Percentiles rank a stretch among this genome's conserved stretches.
These are phyloP conservation scores for Cetradonia linearis DNA, from an alignment of 495 filamentous ascomycete genomes.

Conservation along the genomic window DNA sequence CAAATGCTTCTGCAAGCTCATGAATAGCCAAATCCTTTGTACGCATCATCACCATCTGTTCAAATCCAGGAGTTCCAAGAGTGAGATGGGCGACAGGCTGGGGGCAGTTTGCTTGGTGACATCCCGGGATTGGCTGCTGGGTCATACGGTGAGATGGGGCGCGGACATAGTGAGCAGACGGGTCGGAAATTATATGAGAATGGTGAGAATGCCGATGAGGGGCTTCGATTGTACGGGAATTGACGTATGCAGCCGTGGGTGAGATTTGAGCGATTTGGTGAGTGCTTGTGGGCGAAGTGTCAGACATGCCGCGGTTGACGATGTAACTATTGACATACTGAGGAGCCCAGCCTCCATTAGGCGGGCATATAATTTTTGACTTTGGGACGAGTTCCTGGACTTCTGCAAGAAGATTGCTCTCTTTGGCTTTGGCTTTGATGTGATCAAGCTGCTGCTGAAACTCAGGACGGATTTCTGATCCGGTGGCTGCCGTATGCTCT, in stretches of 20 bases:
- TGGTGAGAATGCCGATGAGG: background rate
- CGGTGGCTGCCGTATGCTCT: background rate
- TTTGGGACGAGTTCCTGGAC: background rate
- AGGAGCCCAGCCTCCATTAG: background rate
- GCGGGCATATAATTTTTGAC: background rate
- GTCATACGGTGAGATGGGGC: background rate
- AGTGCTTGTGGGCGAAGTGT: background rate
- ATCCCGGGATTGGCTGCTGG: background rate
- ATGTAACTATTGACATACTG: background rate
- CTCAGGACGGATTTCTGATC: background rate
- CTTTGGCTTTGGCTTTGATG: conserved; percentile 3
- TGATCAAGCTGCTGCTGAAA: background rate
- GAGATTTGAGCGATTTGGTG: background rate
- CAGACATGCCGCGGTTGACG: background rate
- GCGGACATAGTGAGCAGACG: background rate
- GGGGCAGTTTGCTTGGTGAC: background rate
- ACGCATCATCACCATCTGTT: background rate
- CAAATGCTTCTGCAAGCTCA: background rate
- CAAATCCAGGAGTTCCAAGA: background rate
- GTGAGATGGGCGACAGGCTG: background rate
- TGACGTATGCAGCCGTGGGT: background rate
- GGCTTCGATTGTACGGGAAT: background rate
- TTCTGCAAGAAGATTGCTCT: no score
- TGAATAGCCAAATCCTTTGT: background rate
- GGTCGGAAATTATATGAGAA: background rate